Percentiles rank a stretch among this genome's conserved stretches.
These are phyloP conservation scores for Podospora fimiseda DNA, from an alignment of 495 filamentous ascomycete genomes.

Conservation along the genomic window DNA sequence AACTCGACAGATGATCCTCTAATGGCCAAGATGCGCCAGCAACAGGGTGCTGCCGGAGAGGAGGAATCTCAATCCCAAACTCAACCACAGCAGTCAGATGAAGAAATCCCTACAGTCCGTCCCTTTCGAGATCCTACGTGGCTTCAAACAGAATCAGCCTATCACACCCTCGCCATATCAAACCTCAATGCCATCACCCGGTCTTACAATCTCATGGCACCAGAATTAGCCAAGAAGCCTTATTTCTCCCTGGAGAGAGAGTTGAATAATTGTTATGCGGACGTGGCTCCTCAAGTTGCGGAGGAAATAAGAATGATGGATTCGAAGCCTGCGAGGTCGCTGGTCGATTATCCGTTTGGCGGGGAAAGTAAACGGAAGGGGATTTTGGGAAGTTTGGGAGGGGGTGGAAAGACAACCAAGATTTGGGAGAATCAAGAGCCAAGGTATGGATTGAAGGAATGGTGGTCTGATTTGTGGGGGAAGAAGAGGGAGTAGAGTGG, in stretches of 20 bases:
- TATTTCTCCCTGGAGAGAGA: slow-evolving; percentile 85
- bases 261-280: slow-evolving; percentile 70
- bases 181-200: slow-evolving; percentile 75
- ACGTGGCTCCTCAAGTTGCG: slow-evolving; percentile 71
- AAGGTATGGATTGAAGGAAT: slow-evolving; percentile 78
- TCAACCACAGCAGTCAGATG: neutral
- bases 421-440: slow-evolving; percentile 67
- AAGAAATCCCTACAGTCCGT: slow-evolving; percentile 20
- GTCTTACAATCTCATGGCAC: slow-evolving; percentile 92
- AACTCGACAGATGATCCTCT: slow-evolving; percentile 43
- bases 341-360: slow-evolving; percentile 32
- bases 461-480: slow-evolving; percentile 73
- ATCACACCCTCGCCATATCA: slow-evolving; percentile 70
- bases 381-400: slow-evolving; percentile 38
- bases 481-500: slow-evolving; percentile 1
- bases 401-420: slow-evolving; percentile 43
- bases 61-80: slow-evolving; percentile 9
- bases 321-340: slow-evolving; percentile 39
- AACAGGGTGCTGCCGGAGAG: slow-evolving; percentile 12
- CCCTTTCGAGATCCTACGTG: slow-evolving; percentile 63
- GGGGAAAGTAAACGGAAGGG: slow-evolving; percentile 47
- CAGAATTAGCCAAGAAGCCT: slow-evolving; percentile 85
- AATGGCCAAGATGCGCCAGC: slow-evolving; percentile 40
- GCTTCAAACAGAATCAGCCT: slow-evolving; percentile 65
- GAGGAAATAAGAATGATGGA: slow-evolving; percentile 66